Evolutionary conservation across 2,329 filamentous ascomycete species (phyloP), one percentile per base, ranked within the genome.

Genomic region (Curvularia lunata): DNA sequence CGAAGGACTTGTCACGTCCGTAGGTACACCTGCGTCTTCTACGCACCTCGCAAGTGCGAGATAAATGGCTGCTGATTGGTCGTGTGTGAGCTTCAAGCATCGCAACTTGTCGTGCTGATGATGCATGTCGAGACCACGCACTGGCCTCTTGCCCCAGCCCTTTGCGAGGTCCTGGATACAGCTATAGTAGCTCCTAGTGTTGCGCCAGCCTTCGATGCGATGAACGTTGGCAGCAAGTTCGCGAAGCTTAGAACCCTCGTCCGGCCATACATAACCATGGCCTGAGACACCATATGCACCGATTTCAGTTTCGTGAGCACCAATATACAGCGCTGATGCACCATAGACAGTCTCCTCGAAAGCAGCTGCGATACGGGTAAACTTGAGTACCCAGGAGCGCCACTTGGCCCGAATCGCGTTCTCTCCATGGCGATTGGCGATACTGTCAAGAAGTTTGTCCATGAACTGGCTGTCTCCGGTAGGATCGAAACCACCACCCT

Each of bases 341-440:
- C 95, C 96, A 70, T 97, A 99, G 4, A 99, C 95, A 34, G 86
- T 89, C 78, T 99, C 95, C 75, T 99, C 95, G 65, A 98, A 98
- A 12, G 93, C 91, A 1, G 95, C 92, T 1, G 95, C 89, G 47
- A 99, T 89, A 46, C 95, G 88, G 0, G 92, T 95, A 72, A 99
- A 98, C 75, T 93, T 95, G 55, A 90, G 83, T n/a, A 98, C 89
- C 88, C 95, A 99, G 60, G 92, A 90, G 18, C 93, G 87, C 90
- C 93, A 98, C 78, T 96, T 97, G 30, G 91, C 88, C 21, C 95
- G 86, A 54, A 99, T 90, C 1, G 92, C 92, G 56, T 91, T 89
- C 77, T 99, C 76, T 23, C 95, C 95, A 61, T 94, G 91, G 16
- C 95, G 86, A 41, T 92, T 89, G 30, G 87, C 86, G 65, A 99